Evolutionary conservation across 148 eudicot genomes (phyloP).

Genomic region (Rhododendron molle): DNA sequence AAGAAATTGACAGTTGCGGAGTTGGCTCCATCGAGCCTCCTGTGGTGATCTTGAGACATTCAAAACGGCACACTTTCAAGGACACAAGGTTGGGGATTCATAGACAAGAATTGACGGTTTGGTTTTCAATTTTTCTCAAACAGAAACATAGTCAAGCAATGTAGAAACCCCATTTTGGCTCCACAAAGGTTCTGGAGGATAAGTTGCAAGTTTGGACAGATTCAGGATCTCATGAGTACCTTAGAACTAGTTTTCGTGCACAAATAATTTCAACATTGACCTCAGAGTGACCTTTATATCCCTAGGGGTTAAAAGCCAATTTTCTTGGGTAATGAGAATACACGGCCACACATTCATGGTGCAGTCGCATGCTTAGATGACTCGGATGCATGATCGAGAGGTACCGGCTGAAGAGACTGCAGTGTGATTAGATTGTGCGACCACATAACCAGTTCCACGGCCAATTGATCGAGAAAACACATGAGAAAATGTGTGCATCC

Average conservation of each 20-base stretch:
- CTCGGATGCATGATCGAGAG: background rate
- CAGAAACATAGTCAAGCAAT: background rate
- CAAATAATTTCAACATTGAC: background rate
- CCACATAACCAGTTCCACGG: background rate
- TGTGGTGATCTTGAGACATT: background rate
- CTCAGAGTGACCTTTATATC: background rate
- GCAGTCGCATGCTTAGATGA: background rate
- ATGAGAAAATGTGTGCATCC: background rate
- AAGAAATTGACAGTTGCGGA: background rate
- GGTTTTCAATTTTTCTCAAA: background rate
- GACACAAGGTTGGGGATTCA: background rate
- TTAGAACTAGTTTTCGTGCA: background rate
- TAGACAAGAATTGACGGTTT: background rate
- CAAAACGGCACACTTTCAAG: background rate
- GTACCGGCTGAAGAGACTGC: background rate
- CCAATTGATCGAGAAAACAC: background rate
- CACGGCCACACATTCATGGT: background rate
- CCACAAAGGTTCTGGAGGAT: background rate
- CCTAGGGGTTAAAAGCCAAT: background rate
- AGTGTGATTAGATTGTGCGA: background rate
- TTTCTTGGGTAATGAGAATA: background rate
- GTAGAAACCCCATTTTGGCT: background rate
- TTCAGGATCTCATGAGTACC: background rate
- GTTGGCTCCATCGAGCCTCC: background rate
- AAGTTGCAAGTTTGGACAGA: background rate